These are phyloP conservation scores for Pelargonium australe DNA, from an alignment of 441 rosid genomes.

Conservation along the genomic window DNA sequence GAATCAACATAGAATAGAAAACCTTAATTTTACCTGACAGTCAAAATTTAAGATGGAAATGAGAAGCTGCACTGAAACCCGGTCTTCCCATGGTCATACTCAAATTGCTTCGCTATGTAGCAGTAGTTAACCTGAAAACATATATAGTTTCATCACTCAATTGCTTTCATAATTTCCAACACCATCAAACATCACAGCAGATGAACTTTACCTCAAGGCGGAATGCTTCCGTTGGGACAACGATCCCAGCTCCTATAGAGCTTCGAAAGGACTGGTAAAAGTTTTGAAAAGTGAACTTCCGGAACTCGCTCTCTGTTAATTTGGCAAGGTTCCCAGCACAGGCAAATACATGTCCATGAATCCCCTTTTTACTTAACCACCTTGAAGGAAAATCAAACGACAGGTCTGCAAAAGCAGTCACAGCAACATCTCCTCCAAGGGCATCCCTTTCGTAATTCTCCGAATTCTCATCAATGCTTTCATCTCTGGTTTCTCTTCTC, in stretches of 20 bases:
- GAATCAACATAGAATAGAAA: too few species aligned
- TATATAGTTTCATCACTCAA: not conserved
- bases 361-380: conserved; percentile 74
- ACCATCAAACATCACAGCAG: conserved; percentile 5
- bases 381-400: conserved; percentile 80
- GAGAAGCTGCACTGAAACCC: conserved; percentile 67
- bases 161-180: not conserved
- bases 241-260: conserved; percentile 77
- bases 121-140: conserved; percentile 74
- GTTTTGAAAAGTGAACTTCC: conserved; percentile 41
- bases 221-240: conserved; percentile 60
- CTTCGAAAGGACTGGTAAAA: conserved; percentile 55
- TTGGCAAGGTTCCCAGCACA: conserved; percentile 71
- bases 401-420: conserved; percentile 74
- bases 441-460: conserved; percentile 52
- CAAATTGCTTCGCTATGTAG: conserved; percentile 61
- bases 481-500: conserved; percentile 39
- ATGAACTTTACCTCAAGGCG: conserved; percentile 68
- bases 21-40: conserved; percentile 4
- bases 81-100: conserved; percentile 54
- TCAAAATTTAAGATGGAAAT: conserved; percentile 29
- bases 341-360: conserved; percentile 77
- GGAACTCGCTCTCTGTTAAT: conserved; percentile 60
- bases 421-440: conserved; percentile 85
- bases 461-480: conserved; percentile 27